These are phyloP conservation scores for Eucalyptus leucophloia DNA, from an alignment of 345 rosid species.

Conservation along the genomic window DNA sequence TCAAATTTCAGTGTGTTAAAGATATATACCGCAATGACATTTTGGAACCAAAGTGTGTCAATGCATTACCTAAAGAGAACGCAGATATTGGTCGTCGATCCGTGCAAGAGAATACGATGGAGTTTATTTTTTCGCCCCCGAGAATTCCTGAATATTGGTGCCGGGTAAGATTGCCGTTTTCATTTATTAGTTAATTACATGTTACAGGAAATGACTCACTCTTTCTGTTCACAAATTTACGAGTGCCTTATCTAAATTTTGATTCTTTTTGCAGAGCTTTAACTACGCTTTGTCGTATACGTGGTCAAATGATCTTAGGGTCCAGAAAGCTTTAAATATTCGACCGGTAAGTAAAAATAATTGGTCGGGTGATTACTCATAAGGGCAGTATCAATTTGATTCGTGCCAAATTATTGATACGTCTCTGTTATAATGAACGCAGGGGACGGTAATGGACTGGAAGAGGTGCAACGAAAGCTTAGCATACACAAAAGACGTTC, in stretches of 20 bases:
- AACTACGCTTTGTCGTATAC: conserved; percentile 8
- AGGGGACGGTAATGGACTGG: conserved; percentile 1
- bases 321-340: conserved; percentile 13
- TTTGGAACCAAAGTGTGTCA: conserved; percentile 10
- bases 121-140: background rate
- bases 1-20: background rate
- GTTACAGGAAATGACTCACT: background rate
- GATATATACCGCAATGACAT: conserved; percentile 1
- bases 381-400: background rate
- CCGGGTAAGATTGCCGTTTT: background rate
- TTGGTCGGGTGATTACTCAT: background rate
- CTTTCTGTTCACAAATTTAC: background rate
- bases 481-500: background rate
- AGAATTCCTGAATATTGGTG: conserved; percentile 8
- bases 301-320: conserved; percentile 12
- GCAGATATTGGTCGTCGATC: background rate
- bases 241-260: background rate
- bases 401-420: background rate
- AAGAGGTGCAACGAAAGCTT: conserved; percentile 15
- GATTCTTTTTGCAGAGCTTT: conserved; percentile 2
- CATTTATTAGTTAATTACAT: background rate
- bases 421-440: background rate
- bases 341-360: background rate
- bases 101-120: background rate
- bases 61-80: conserved; percentile 1